Percentiles rank a stretch among this genome's conserved stretches.
Conservation (phyloP, 192 early-diverging fungal genomes). For the Coemansia sp. region DNA sequence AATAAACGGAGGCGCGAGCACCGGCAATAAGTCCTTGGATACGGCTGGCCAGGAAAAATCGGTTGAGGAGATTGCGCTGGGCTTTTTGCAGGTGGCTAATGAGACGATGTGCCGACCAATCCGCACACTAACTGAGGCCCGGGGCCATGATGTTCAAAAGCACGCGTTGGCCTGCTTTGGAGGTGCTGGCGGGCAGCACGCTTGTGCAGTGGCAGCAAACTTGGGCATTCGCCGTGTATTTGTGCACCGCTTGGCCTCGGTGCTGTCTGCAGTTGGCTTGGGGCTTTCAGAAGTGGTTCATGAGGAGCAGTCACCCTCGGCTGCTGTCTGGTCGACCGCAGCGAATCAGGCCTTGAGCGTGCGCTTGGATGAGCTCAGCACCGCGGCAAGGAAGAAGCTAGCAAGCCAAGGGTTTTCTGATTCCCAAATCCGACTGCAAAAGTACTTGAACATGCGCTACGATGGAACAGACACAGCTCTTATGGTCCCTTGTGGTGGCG, state of each 20-base stretch:
- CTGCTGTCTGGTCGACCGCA: conserved; percentile 47
- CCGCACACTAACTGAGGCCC: conserved; percentile 85
- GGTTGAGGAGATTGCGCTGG: conserved; percentile 85
- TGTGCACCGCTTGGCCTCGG: conserved; percentile 84
- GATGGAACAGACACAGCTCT: conserved; percentile 89
- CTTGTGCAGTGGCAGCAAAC: conserved; percentile 85
- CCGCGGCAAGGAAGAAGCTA: conserved; percentile 56
- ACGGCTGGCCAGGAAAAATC: conserved; percentile 53
- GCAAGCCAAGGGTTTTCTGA: conserved; percentile 67
- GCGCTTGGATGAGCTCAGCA: conserved; percentile 56
- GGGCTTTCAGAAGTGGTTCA: conserved; percentile 87
- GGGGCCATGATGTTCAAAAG: conserved; percentile 80
- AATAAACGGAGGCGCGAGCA: conserved; percentile 60
- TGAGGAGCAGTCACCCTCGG: conserved; percentile 83
- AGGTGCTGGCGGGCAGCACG: conserved; percentile 94
- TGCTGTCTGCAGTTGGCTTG: conserved; percentile 93
- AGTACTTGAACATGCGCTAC: conserved; percentile 87
- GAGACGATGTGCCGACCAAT: conserved; percentile 97
- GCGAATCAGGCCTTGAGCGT: conserved; percentile 49
- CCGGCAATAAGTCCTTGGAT: conserved; percentile 24
- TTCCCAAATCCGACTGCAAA: conserved; percentile 56
- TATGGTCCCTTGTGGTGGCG: conserved; percentile 66
- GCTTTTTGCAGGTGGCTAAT: conserved; percentile 94
- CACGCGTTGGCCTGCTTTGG: conserved; percentile 92
- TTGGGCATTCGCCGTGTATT: conserved; percentile 84